These are phyloP conservation scores for Solanum hybrid DNA, from an alignment of 305 asterid genomes.

Conservation along the genomic window DNA sequence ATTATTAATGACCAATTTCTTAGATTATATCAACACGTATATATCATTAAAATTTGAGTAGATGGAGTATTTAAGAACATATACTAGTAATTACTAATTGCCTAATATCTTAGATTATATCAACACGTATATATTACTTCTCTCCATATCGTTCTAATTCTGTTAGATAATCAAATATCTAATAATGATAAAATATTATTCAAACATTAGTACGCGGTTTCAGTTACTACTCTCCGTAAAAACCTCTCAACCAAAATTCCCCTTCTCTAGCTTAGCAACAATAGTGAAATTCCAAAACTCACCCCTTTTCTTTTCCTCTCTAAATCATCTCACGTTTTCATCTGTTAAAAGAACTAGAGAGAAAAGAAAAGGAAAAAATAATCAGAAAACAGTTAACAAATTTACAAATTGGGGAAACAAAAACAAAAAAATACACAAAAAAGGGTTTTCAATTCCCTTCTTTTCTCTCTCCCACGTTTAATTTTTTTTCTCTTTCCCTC, in stretches of 20 bases:
- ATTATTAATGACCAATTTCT: too few relatives aligned
- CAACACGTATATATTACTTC: neutral
- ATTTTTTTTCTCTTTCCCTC: neutral
- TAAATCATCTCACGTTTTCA: neutral
- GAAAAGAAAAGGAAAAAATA: neutral
- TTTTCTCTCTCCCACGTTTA: constrained; percentile 7
- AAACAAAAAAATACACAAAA: too few relatives aligned
- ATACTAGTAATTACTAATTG: neutral
- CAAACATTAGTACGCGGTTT: neutral
- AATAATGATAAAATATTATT: neutral
- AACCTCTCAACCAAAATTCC: neutral
- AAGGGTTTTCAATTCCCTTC: neutral
- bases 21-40: neutral
- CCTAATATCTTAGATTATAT: neutral
- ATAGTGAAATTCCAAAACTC: neutral
- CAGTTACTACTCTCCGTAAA: neutral
- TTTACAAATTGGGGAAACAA: neutral
- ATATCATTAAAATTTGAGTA: neutral
- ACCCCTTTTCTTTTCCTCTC: constrained; percentile 6
- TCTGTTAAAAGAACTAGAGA: neutral
- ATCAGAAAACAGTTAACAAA: neutral
- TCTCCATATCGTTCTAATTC: neutral
- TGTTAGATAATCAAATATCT: neutral
- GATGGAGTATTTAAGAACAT: neutral
- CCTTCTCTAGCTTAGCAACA: neutral